phyloP scores from a whole-genome alignment of 1,284 basidiomycete species.

The Laetiporus sulphureus region DNA sequence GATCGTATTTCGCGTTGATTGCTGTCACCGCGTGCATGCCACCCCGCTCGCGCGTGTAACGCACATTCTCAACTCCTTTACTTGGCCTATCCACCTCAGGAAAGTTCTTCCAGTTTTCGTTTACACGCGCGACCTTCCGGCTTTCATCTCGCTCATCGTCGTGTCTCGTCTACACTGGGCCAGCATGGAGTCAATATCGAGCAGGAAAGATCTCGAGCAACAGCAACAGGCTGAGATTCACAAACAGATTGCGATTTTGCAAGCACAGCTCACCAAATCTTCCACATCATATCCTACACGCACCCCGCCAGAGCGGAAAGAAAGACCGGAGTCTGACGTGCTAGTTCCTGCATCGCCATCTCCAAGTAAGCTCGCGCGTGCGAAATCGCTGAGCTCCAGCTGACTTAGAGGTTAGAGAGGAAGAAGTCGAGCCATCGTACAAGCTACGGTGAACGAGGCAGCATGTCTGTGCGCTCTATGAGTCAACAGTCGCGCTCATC shows the following conservation, averaged over 20 bases:
- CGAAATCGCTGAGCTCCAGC: background rate
- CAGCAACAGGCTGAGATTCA: slow-evolving; percentile 31
- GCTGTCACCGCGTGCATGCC: no score
- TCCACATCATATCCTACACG: slow-evolving; percentile 14
- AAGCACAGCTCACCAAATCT: slow-evolving; percentile 34
- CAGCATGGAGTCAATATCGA: slow-evolving; percentile 8
- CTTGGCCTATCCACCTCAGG: no score
- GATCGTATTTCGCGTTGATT: no score
- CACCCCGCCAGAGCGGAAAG: slow-evolving; percentile 45
- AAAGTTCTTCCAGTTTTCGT: no score
- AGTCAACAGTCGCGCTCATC: slow-evolving; percentile 7
- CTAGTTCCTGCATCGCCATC: slow-evolving; percentile 66
- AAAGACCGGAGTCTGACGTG: slow-evolving; percentile 27
- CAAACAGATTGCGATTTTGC: slow-evolving; percentile 34
- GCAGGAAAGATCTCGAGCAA: slow-evolving; percentile 4
- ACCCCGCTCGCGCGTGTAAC: no score
- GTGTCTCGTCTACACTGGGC: no score
- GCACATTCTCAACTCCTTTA: no score
- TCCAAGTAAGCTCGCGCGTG: slow-evolving; percentile 43
- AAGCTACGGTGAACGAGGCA: no score
- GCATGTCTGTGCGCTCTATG: no score
- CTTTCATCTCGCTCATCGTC: no score
- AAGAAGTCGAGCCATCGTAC: no score
- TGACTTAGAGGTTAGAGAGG: slow-evolving; percentile 34
- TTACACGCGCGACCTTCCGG: no score